Base-by-base conservation (phyloP, 2,329 filamentous ascomycete species). In the Aspergillus alliaceus region DNA sequence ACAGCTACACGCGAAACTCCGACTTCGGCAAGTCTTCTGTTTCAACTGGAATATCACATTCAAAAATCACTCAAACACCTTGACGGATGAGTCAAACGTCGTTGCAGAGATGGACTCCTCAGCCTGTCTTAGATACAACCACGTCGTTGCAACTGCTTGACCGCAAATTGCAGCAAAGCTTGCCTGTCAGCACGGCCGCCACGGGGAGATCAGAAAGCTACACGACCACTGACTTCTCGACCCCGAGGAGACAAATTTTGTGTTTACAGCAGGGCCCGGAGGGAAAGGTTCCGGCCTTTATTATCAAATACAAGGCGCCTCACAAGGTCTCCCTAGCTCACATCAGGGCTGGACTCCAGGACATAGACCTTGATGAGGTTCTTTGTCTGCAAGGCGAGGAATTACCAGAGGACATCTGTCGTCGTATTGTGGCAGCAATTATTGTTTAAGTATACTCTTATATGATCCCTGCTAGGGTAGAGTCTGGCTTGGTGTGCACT, bases 391-490 rank as follows among this genome's bases (percentile, higher is more conserved):
- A 65, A 59, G 32, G 56, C 24, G 70, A 70, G 4, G 73, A 70
- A 14, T 69, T 59, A 6, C 74, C 75, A 42, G 57, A n/a, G 37
- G 72, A 78, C 42, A 59, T 71, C 32, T 73, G 73, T 20, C 72
- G 76, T 53, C 72, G n/a, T n/a, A 64, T 57, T 6, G 68, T 76
- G 0, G 71, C 74, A 9, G 74, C 79, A 24, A 74, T 80, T 12
- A 65, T 83, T 37, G 78, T 77, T 4, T 75, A 83, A 65, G 77
- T 73, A 1, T 83, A 79, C 61, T 73, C 79, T 34, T 82, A 82
- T 64, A 84, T 84, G 74, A 73, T 83, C 11, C 63, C 77, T 50
- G 68, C 66, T 14, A 76, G 81, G 0, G 68, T 81, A 6, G 72
- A 78, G 54, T 80, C 79, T 58, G 72, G 79, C 12, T 68, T 72